Base-by-base conservation (phyloP, 352 stramenopile genomes). In the Pythium periplocum region DNA sequence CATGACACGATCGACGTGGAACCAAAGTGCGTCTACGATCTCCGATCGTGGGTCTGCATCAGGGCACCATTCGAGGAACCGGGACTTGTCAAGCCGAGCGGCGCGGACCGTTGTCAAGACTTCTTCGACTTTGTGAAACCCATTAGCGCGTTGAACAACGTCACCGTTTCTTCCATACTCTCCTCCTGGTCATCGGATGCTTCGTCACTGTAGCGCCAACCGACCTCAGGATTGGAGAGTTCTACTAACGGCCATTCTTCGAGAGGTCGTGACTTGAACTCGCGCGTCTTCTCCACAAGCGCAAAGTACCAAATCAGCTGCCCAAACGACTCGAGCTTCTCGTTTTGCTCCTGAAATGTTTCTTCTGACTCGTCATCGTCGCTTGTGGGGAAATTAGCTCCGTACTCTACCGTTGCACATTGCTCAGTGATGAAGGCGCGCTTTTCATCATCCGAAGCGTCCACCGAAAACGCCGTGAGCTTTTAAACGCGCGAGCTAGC, bases 1-100 rank as follows among this genome's bases (percentile, higher is more conserved):
- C 42, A 57, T 48, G 44, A 62, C 59, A 30, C 45, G 49, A 30
- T 63, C 55, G 6, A 67, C 49, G 26, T 67, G 60, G 30, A 54
- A 3, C 48, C 59, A 59, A 1, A 66, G 10, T 1, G 51, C 48
- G 12, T 55, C 45, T 26, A 67, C 26, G 7, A 62, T 40, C 17
- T 30, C 17, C 0, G 48, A 40, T 7, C 53, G 54, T 2, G 34
- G 38, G 33, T 67, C 54, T 4, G 42, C 57, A 2, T 52, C 45
- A 1, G 57, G 57, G 4, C 26, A 3, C 6, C 46, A 55, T 10
- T 36, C 9, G 2, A 26, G 8, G 39, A 61, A 61, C 10, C 26
- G 60, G 1, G 52, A 12, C 30, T 54, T 53, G 5, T 48, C 55
- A 5, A 66, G 17, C 17, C 17, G 17, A 26, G 17, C 17, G 17